phyloP scores from a whole-genome alignment of 495 filamentous ascomycete species.

The Penicillium fimorum region DNA sequence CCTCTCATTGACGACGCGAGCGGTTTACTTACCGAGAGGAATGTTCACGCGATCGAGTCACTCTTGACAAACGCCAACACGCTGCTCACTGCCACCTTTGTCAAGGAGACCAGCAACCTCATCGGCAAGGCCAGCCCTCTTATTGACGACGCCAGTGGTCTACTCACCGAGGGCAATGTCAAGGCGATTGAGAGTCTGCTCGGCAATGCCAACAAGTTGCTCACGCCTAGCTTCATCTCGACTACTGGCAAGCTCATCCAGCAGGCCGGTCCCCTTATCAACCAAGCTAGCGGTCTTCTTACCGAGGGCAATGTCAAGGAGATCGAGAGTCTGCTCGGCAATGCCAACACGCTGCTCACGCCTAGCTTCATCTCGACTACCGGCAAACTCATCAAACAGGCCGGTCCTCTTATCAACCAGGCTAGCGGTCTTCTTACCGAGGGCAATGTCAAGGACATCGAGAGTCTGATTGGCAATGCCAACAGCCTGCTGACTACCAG shows the following conservation, averaged over 20 bases:
- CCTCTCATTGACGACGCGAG: conserved; percentile 38
- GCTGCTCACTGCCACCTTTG: conserved; percentile 38
- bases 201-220: conserved; percentile 5
- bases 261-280: conserved; percentile 36
- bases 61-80: conserved; percentile 40
- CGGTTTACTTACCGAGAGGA: conserved; percentile 38
- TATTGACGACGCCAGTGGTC: conserved; percentile 17
- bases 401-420: conserved; percentile 32
- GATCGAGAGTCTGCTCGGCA: background rate
- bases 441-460: conserved; percentile 35
- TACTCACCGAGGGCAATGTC: conserved; percentile 8
- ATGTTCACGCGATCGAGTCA: conserved; percentile 34
- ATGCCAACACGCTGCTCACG: conserved; percentile 9
- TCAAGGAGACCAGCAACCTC: conserved; percentile 41
- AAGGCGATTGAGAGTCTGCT: background rate
- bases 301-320: conserved; percentile 16
- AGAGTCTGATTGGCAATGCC: conserved; percentile 38
- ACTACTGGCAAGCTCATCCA: conserved; percentile 35
- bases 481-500: conserved; percentile 34
- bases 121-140: conserved; percentile 34
- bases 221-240: conserved; percentile 18
- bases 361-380: conserved; percentile 26
- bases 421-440: conserved; percentile 34
- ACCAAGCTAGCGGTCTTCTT: conserved; percentile 33
- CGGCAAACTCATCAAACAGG: conserved; percentile 36